phyloP scores from a whole-genome alignment of 2,329 filamentous ascomycete genomes.

The Calonectria hongkongensis region DNA sequence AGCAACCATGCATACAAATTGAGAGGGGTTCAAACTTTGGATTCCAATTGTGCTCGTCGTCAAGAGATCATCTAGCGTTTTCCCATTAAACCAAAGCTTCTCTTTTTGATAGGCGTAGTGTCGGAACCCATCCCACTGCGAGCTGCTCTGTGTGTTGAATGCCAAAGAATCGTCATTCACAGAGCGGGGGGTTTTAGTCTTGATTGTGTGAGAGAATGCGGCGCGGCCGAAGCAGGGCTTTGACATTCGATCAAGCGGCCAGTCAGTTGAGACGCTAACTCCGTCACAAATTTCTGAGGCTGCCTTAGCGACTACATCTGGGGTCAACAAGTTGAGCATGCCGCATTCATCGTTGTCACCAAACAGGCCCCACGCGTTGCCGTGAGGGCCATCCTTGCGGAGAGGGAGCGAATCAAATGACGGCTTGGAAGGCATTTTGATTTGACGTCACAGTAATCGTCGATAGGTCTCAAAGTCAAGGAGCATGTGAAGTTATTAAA shows the following conservation, averaged over 20 bases:
- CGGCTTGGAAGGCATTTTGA: conserved; percentile 42
- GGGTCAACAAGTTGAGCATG: conserved; percentile 72
- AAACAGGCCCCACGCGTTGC: conserved; percentile 75
- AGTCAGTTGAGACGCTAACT: conserved; percentile 58
- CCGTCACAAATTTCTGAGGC: conserved; percentile 57
- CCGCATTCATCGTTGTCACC: conserved; percentile 71
- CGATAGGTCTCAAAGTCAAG: not conserved
- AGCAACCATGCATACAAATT: not conserved
- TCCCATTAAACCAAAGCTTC: conserved; percentile 58
- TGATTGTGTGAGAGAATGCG: conserved; percentile 56
- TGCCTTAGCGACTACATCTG: conserved; percentile 50
- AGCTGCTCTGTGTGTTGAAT: conserved; percentile 62
- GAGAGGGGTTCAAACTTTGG: conserved; percentile 49
- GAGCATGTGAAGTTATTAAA: not conserved
- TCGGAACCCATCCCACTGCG: conserved; percentile 63
- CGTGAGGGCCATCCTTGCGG: conserved; percentile 67
- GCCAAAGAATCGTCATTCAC: conserved; percentile 59
- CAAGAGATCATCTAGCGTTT: conserved; percentile 66
- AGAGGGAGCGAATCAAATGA: conserved; percentile 69
- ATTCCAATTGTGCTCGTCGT: conserved; percentile 55
- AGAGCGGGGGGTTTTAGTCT: conserved; percentile 53
- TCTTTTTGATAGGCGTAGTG: conserved; percentile 63
- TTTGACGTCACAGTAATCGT: not conserved
- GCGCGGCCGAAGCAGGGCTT: conserved; percentile 59
- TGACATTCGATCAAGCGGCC: conserved; percentile 58